phyloP scores from a whole-genome alignment of 805 yeast species.

The Blastobotrys terrestris region DNA sequence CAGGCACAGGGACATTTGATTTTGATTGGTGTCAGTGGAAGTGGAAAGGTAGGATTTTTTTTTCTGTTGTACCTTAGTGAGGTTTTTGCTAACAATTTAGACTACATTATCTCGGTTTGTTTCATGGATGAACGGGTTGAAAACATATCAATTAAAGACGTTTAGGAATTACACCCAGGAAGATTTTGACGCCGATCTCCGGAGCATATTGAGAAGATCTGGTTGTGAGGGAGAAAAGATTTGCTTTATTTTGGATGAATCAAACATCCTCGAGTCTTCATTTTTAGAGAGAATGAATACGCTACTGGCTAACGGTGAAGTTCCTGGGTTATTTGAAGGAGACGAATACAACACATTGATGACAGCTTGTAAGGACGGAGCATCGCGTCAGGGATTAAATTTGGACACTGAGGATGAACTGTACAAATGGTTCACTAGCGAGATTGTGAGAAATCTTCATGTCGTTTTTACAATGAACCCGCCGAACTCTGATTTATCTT shows the following conservation, averaged over 20 bases:
- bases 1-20: conserved; percentile 90
- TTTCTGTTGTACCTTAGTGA: background rate
- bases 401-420: conserved; percentile 66
- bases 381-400: conserved; percentile 53
- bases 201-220: conserved; percentile 44
- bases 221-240: conserved; percentile 53
- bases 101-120: conserved; percentile 72
- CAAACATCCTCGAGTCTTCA: conserved; percentile 65
- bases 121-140: conserved; percentile 84
- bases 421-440: conserved; percentile 65
- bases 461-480: conserved; percentile 73
- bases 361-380: conserved; percentile 48
- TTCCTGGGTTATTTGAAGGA: conserved; percentile 81
- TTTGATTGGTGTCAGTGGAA: conserved; percentile 72
- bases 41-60: conserved; percentile 49
- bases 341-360: conserved; percentile 56
- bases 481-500: conserved; percentile 32
- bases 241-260: conserved; percentile 76
- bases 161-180: conserved; percentile 45
- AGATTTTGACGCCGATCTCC: conserved; percentile 64
- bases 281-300: conserved; percentile 91
- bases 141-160: conserved; percentile 52
- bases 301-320: conserved; percentile 84
- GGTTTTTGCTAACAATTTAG: conserved; percentile 12
- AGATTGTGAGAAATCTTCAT: conserved; percentile 67